Conservation (phyloP, 2,329 filamentous ascomycete species). For the Emmonsia crescens region DNA sequence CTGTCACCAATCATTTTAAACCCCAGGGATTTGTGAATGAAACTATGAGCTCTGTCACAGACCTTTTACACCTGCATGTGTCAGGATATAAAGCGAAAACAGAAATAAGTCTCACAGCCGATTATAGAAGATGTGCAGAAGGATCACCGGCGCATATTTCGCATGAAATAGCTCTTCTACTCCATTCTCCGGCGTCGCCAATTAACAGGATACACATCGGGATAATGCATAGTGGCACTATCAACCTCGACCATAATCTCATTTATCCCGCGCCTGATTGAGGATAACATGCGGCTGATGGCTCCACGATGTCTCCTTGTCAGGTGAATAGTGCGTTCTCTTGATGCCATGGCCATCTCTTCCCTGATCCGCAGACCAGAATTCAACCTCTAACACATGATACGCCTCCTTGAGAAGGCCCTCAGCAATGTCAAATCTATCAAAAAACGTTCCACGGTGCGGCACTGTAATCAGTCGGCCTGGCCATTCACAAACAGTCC, state of each 20-base stretch:
- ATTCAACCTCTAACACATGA: slow-evolving; percentile 49
- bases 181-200: slow-evolving; percentile 32
- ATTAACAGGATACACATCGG: slow-evolving; percentile 34
- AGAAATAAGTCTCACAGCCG: neutral
- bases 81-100: neutral
- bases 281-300: slow-evolving; percentile 48
- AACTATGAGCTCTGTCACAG: slow-evolving; percentile 54
- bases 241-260: slow-evolving; percentile 46
- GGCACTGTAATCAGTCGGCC: slow-evolving; percentile 53
- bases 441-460: slow-evolving; percentile 53
- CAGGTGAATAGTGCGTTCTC: slow-evolving; percentile 40
- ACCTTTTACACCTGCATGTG: neutral
- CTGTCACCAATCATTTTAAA: slow-evolving; percentile 53
- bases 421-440: slow-evolving; percentile 47
- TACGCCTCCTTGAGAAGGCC: slow-evolving; percentile 46
- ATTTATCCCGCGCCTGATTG: slow-evolving; percentile 46
- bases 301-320: slow-evolving; percentile 44
- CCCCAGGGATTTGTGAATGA: slow-evolving; percentile 47
- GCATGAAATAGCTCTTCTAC: slow-evolving; percentile 33
- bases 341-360: slow-evolving; percentile 30
- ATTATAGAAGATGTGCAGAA: neutral
- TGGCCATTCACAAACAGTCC: slow-evolving; percentile 49
- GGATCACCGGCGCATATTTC: slow-evolving; percentile 42
- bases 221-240: slow-evolving; percentile 25
- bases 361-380: slow-evolving; percentile 39